Base-by-base conservation (phyloP, 768 basidiomycete species). In the Mycena chlorophos region DNA sequence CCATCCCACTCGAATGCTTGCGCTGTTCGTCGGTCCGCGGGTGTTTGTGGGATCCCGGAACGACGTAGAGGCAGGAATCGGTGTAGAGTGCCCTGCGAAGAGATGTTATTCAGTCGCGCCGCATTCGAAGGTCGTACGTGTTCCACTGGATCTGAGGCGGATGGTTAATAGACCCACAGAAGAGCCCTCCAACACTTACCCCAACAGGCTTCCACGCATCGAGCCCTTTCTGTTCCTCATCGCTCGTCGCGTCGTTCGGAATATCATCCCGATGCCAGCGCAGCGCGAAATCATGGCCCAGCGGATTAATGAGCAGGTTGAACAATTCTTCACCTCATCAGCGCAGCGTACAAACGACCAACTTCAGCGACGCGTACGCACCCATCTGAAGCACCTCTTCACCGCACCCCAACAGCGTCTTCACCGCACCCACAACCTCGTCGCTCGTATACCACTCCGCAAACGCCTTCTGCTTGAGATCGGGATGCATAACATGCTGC, bases 251-350 rank as follows among this genome's bases (percentile, higher is more conserved):
- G 22, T 75, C 72, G 63, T 84, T 84, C 26, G 69, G 72, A 4
- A 92, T 78, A 67, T 89, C 89, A 58, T 91, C 90, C 2, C 89
- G 80, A 66, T 91, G 90, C 88, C 89, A 91, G 34, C 88, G 75
- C 49, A 91, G 72, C 2, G 88, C 86, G 67, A 90, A 91, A 43
- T 84, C 76, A 56, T 85, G 83, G 4, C 68, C 63, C 10, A 74
- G 52, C 0, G 89, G 90, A 65, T 91, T 88, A 29, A 91, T 85
- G 20, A 91, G 73, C 51, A 90, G 65, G 63, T 90, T 91, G 68
- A 90, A 89, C 23, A 90, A 68, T 63, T 91, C 89, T 89, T 50
- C 4, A 39, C 38, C 26, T 3, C 25, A 39, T 34, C 10, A 47
- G n/a, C 17, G 12, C 19, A 40, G 5, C 28, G 28, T 20, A 8